Evolutionary conservation across 2,329 filamentous ascomycete genomes (phyloP).

Genomic region (Monilinia aucupariae): DNA sequence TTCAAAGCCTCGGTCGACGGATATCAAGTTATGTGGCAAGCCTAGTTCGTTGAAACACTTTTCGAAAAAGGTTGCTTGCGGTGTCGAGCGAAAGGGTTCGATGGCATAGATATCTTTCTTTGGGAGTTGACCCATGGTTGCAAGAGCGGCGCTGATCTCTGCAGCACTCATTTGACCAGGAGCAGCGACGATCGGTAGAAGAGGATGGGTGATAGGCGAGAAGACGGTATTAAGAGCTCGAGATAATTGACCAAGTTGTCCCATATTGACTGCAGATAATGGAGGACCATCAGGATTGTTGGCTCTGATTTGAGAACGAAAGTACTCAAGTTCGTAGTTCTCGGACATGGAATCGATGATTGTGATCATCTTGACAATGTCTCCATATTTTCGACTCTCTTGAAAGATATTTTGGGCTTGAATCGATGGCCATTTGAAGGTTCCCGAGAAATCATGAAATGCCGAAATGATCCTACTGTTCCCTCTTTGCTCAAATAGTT

Average conservation of each 20-base stretch:
- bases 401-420: conserved; percentile 68
- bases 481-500: conserved; percentile 63
- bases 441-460: conserved; percentile 82
- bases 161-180: conserved; percentile 81
- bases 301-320: conserved; percentile 68
- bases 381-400: conserved; percentile 66
- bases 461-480: conserved; percentile 86
- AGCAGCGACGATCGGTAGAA: conserved; percentile 77
- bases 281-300: conserved; percentile 65
- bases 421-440: conserved; percentile 74
- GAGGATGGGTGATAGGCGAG: conserved; percentile 79
- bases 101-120: conserved; percentile 78
- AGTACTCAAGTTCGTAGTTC: conserved; percentile 87
- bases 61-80: conserved; percentile 79
- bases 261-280: conserved; percentile 82
- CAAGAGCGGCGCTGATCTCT: conserved; percentile 75
- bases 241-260: conserved; percentile 77
- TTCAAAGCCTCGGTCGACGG: conserved; percentile 64
- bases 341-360: conserved; percentile 77
- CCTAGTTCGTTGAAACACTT: conserved; percentile 78
- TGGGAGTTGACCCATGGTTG: conserved; percentile 73
- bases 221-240: conserved; percentile 80
- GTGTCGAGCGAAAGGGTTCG: conserved; percentile 61
- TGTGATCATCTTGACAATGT: conserved; percentile 88
- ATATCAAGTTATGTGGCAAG: conserved; percentile 75